Conservation (phyloP, 2,329 filamentous ascomycete genomes). For the Phoma sp. region DNA sequence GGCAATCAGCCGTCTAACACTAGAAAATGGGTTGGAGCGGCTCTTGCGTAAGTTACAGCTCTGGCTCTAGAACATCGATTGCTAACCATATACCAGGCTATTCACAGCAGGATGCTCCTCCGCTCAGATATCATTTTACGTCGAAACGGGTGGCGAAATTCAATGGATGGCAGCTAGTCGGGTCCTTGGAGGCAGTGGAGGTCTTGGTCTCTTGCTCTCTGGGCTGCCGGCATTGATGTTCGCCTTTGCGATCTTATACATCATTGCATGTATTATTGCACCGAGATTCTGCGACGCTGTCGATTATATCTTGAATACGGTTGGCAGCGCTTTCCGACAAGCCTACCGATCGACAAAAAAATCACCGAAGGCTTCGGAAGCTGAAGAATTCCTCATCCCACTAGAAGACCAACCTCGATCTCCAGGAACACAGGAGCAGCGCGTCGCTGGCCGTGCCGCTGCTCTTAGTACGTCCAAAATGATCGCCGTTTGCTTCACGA, state of each 20-base stretch:
- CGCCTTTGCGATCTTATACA: slow-evolving; percentile 14
- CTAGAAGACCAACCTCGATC: slow-evolving; percentile 9
- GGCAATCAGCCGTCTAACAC: slow-evolving; percentile 14
- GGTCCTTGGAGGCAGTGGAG: slow-evolving; percentile 23
- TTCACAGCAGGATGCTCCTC: slow-evolving; percentile 22
- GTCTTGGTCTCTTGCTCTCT: slow-evolving; percentile 20
- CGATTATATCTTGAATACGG: slow-evolving; percentile 12
- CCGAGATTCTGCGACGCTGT: slow-evolving; percentile 19
- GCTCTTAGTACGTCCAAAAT: slow-evolving; percentile 10
- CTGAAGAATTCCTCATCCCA: slow-evolving; percentile 16
- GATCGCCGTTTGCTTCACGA: slow-evolving; percentile 17
- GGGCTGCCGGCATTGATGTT: slow-evolving; percentile 18
- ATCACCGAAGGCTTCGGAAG: slow-evolving; percentile 5
- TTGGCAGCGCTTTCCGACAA: slow-evolving; percentile 7
- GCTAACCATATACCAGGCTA: slow-evolving; percentile 11
- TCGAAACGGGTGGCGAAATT: slow-evolving; percentile 25
- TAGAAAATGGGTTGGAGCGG: slow-evolving; percentile 8
- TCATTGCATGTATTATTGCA: slow-evolving; percentile 15
- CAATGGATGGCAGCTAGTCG: slow-evolving; percentile 27
- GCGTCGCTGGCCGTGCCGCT: not conserved
- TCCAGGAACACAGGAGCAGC: not conserved
- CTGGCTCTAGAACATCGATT: not conserved
- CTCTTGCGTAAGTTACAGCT: slow-evolving; percentile 18
- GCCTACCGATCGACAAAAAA: slow-evolving; percentile 13
- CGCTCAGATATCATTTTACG: slow-evolving; percentile 23